Evolutionary conservation across 2,329 filamentous ascomycete species (phyloP), one percentile per base, ranked within the genome.

Genomic region (Venturia asperata): DNA sequence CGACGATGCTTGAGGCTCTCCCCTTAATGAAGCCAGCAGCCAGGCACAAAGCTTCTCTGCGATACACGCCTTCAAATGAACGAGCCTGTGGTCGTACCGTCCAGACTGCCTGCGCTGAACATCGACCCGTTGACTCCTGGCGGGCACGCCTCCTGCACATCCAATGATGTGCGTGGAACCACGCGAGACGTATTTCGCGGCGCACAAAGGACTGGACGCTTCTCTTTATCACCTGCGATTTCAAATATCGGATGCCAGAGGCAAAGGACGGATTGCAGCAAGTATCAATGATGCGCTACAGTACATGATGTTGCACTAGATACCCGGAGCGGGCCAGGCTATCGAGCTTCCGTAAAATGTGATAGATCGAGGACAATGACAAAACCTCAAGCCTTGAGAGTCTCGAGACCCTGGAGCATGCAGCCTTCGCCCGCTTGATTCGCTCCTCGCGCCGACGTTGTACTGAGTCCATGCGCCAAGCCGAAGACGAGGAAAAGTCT

Each of bases 1-100:
- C 68, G 71, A 71, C 70, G 71, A 71, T 69, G 73, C 71, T 71
- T 73, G 71, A 69, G 68, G 70, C 69, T 65, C 62, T 62, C 43
- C 60, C 62, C 62, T 68, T 73, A 70, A 70, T 65, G 67, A 68
- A 68, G 68, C 41, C 62, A 71, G 70, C 70, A 72, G 72, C 74
- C 74, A 76, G 75, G 74, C 69, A 77, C 75, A 71, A 71, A 45
- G 71, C 70, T 45, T 10, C 70, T 70, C 70, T 74, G 74, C 73
- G 71, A 74, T 74, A 72, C 72, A 71, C 70, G 37, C 42, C 60
- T 69, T 71, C 73, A 72, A 76, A 75, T 72, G 74, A 55, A 21
- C 70, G 68, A 72, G 68, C 70, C 69, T 69, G 27, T 64, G 68
- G 75, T 76, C 71, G 73, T 74, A 76, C 75, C n/a, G 65, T 39